These are phyloP conservation scores for Acacia acuminata DNA, from an alignment of 306 rosid species.

Conservation along the genomic window DNA sequence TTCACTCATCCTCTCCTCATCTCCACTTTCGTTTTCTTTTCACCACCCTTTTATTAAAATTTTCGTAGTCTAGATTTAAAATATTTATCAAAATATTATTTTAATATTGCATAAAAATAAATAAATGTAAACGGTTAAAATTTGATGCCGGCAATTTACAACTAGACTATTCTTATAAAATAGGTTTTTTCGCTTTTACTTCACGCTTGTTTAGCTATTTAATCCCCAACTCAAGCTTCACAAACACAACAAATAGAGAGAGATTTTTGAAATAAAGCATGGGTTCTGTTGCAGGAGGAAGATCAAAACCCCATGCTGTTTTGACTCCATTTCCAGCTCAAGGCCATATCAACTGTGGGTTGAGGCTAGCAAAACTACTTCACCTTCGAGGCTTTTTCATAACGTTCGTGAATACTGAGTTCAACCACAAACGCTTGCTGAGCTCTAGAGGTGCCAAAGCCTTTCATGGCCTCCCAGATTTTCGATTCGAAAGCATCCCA, in stretches of 20 bases:
- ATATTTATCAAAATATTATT: too few relatives aligned
- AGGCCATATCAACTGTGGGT: neutral
- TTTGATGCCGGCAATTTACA: too few relatives aligned
- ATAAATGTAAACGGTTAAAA: too few relatives aligned
- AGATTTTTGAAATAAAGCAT: neutral
- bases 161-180: too few relatives aligned
- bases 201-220: too few relatives aligned
- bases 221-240: neutral
- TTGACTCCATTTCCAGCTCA: neutral
- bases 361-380: neutral
- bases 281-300: neutral
- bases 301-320: neutral
- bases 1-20: too few relatives aligned
- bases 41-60: too few relatives aligned
- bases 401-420: conserved; percentile 26
- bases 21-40: too few relatives aligned
- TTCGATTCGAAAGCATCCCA: neutral
- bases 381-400: conserved; percentile 19
- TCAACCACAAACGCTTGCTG: conserved; percentile 24
- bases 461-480: neutral
- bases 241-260: neutral
- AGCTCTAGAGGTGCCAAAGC: conserved; percentile 1
- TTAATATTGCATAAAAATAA: too few relatives aligned
- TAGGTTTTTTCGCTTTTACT: too few relatives aligned
- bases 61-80: too few relatives aligned